Evolutionary conservation across 805 yeast genomes (phyloP).

Genomic region (Saccharomycopsis sp.): DNA sequence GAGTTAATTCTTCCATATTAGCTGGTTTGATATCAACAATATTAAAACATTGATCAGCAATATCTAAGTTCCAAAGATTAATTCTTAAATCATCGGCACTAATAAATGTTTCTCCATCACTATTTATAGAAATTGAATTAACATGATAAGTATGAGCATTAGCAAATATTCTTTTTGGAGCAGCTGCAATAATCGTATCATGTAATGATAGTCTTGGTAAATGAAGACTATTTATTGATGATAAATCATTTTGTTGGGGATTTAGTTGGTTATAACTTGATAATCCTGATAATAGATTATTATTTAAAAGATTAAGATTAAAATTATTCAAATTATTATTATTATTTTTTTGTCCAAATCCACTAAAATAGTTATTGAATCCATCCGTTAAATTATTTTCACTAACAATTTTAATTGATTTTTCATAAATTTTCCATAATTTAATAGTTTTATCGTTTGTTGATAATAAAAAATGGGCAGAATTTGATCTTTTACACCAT

Average conservation of each 20-base stretch:
- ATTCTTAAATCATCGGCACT: slow-evolving; percentile 91
- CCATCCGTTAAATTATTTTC: slow-evolving; percentile 71
- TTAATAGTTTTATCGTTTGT: slow-evolving; percentile 98
- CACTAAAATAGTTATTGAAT: slow-evolving; percentile 18
- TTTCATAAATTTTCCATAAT: slow-evolving; percentile 92
- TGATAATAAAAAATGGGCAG: slow-evolving; percentile 80
- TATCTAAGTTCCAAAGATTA: slow-evolving; percentile 89
- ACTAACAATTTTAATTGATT: slow-evolving; percentile 81
- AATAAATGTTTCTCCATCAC: slow-evolving; percentile 92
- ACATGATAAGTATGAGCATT: slow-evolving; percentile 99
- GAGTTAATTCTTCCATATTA: slow-evolving; percentile 97
- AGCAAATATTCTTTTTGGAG: slow-evolving; percentile 82
- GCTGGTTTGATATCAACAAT: slow-evolving; percentile 97
- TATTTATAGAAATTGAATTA: slow-evolving; percentile 87
- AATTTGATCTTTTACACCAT: slow-evolving; percentile 85
- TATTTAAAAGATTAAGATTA: slow-evolving; percentile 13
- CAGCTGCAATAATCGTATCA: slow-evolving; percentile 90
- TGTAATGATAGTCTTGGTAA: slow-evolving; percentile 88
- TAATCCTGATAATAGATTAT: slow-evolving; percentile 13
- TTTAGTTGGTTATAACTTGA: slow-evolving; percentile 15
- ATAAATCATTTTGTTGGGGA: slow-evolving; percentile 24
- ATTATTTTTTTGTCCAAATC: slow-evolving; percentile 16
- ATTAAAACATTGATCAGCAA: slow-evolving; percentile 91
- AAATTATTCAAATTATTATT: slow-evolving; percentile 7
- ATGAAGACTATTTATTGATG: slow-evolving; percentile 41